Base-by-base conservation (phyloP, 495 filamentous ascomycete genomes). In the Parathielavia hyrcaniae region DNA sequence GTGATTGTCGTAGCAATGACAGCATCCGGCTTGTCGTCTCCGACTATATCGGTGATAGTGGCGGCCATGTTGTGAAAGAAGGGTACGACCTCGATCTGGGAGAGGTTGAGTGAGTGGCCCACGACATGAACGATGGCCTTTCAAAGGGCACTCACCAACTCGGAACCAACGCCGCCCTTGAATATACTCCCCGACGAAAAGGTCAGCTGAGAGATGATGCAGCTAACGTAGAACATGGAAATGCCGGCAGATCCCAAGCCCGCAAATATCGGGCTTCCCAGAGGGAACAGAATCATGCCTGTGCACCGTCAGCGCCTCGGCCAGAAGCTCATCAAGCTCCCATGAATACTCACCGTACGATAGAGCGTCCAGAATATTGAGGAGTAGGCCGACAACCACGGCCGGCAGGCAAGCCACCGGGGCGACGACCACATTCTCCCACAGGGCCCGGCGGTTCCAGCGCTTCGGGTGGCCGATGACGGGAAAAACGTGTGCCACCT, bases 41-140 rank as follows among this genome's bases (percentile, higher is more conserved):
- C 90, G 46, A 97, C 84, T 30, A 78, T 75, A 23, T 76, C 73
- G 63, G 96, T 82, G 59, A 97, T 95, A 12, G 86, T 90, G 66
- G 87, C 86, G 1, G 92, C 90, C 92, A 97, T 97, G 64, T 89
- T 91, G 68, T 97, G 92, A 67, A 96, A 96, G 72, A 96, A 97
- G 4, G 92, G 92, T 8, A 97, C 91, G 9, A 97, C 90, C 75
- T 97, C 92, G 58, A 97, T 97, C 83, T 85, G 63, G 9, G 20
- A 4, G 35, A 57, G 48, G n/a, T n/a, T 69, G 20, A 67, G 55
- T 43, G 30, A 60, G 44, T 55, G 12, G 17, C 43, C 44, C 5
- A 47, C 32, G 20, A 10, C 22, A 35, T 5, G 4, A n/a, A n/a
- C 17, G 40, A 11, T 16, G 16, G 2, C 11, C 9, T 26, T 30